phyloP scores from a whole-genome alignment of 2,329 filamentous ascomycete species.

The Cytospora piceae region DNA sequence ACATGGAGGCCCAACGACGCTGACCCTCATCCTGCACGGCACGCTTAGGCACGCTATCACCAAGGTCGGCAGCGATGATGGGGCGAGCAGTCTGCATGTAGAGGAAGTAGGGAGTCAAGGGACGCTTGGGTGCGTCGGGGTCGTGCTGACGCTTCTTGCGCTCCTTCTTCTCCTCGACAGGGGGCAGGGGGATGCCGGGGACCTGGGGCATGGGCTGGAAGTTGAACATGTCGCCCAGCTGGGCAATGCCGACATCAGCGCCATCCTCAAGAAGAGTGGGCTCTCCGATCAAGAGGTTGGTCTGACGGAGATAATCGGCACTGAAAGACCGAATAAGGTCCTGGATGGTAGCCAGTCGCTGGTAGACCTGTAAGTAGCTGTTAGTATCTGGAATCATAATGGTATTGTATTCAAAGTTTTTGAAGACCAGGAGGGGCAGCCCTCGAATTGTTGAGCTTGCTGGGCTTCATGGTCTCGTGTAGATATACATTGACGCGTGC shows the following conservation, averaged over 20 bases:
- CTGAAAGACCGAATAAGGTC: constrained; percentile 79
- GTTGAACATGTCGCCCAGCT: constrained; percentile 18
- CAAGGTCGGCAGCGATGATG: constrained; percentile 79
- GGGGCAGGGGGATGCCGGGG: constrained; percentile 48
- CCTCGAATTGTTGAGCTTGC: not conserved
- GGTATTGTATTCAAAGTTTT: not conserved
- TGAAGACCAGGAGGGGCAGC: not conserved
- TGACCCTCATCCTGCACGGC: constrained; percentile 88
- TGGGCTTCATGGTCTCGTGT: not conserved
- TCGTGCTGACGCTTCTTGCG: constrained; percentile 86
- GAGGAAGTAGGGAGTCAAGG: constrained; percentile 91
- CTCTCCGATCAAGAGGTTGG: constrained; percentile 77
- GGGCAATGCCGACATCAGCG: constrained; percentile 42
- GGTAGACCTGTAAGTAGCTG: constrained; percentile 64
- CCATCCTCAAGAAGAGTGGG: constrained; percentile 54
- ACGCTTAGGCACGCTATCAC: constrained; percentile 75
- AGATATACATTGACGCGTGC: constrained; percentile 10
- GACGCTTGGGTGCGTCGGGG: constrained; percentile 92
- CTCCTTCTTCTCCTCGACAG: constrained; percentile 77
- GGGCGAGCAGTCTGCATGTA: constrained; percentile 88
- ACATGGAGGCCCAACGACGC: constrained; percentile 81
- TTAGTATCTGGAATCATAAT: constrained; percentile 8
- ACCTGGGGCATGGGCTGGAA: constrained; percentile 36
- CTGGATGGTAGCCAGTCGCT: constrained; percentile 78
- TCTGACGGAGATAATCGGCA: constrained; percentile 85